A percentile compares a stretch with the other conserved stretches of the same genome.
phyloP scores from a whole-genome alignment of 257 asterid species.

The Anisodus acutangulus region DNA sequence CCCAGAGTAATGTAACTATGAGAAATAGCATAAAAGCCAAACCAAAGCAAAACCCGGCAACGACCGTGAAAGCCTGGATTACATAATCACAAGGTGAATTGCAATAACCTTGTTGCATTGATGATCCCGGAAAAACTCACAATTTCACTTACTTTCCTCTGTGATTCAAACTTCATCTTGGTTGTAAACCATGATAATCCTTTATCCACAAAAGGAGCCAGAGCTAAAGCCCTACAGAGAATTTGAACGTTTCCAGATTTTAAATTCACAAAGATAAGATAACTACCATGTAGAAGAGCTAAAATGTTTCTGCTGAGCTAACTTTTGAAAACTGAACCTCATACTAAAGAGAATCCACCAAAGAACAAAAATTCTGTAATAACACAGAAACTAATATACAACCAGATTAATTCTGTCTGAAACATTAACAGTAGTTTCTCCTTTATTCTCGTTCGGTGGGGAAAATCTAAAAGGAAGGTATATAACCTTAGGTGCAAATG shows the following conservation, averaged over 20 bases:
- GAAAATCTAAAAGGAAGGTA: neutral
- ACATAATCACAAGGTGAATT: neutral
- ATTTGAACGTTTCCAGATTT: slow-evolving; percentile 10
- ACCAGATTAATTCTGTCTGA: neutral
- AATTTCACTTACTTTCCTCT: slow-evolving; percentile 63
- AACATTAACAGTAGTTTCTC: neutral
- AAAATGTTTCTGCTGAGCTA: neutral
- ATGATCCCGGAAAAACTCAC: neutral
- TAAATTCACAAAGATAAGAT: neutral
- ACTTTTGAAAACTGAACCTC: neutral
- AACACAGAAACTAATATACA: neutral
- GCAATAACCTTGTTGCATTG: neutral
- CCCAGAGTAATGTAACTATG: slow-evolving; percentile 69
- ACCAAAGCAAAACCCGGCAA: slow-evolving; percentile 74
- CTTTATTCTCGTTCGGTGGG: neutral
- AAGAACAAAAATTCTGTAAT: neutral
- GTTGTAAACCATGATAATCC: slow-evolving; percentile 85
- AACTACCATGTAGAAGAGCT: neutral
- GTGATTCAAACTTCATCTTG: slow-evolving; percentile 71
- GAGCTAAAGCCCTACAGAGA: slow-evolving; percentile 81
- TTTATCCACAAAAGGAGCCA: slow-evolving; percentile 81
- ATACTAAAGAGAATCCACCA: neutral
- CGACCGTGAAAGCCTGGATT: slow-evolving; percentile 64
- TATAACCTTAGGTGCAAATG: neutral
- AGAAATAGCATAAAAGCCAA: slow-evolving; percentile 74